A percentile compares a stretch with the other conserved stretches of the same genome.
These are phyloP conservation scores for Lomentospora prolificans DNA, from an alignment of 2,329 filamentous ascomycete genomes.

Conservation along the genomic window DNA sequence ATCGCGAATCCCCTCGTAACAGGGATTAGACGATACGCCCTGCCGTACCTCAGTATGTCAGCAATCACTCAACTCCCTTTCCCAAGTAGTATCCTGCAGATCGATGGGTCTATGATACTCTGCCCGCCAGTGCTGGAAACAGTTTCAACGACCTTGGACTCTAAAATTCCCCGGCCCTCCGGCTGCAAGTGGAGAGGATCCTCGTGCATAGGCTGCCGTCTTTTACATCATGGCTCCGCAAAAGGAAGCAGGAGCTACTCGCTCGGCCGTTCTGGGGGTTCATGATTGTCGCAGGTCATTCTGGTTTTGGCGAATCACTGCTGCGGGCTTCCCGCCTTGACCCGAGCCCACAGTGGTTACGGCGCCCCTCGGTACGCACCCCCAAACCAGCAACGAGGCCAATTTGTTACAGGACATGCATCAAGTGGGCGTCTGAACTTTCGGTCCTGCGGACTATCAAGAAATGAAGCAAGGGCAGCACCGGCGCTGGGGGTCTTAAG, in stretches of 20 bases:
- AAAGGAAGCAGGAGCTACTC: not conserved
- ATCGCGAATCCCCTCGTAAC: too few species aligned
- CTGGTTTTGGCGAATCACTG: conserved; percentile 2
- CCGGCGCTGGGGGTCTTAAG: not conserved
- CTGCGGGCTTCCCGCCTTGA: not conserved
- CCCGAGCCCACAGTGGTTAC: not conserved
- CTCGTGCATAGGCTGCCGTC: too few species aligned
- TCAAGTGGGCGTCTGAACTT: conserved; percentile 2
- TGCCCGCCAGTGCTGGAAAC: not conserved
- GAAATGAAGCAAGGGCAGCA: not conserved
- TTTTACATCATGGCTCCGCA: not conserved
- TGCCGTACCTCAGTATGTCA: too few species aligned
- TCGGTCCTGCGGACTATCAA: not conserved
- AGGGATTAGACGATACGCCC: too few species aligned
- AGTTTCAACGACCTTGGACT: not conserved
- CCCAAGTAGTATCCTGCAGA: too few species aligned
- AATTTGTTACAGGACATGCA: conserved; percentile 4
- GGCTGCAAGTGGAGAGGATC: not conserved
- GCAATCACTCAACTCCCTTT: too few species aligned
- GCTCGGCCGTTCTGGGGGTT: not conserved
- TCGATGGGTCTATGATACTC: not conserved
- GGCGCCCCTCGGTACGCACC: not conserved
- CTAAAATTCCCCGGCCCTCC: not conserved
- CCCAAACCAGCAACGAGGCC: not conserved
- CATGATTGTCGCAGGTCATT: conserved; percentile 5